A percentile compares a stretch with the other conserved stretches of the same genome.
These are phyloP conservation scores for Macadamia integrifolia DNA, from an alignment of 164 flowering plant genomes.

Conservation along the genomic window DNA sequence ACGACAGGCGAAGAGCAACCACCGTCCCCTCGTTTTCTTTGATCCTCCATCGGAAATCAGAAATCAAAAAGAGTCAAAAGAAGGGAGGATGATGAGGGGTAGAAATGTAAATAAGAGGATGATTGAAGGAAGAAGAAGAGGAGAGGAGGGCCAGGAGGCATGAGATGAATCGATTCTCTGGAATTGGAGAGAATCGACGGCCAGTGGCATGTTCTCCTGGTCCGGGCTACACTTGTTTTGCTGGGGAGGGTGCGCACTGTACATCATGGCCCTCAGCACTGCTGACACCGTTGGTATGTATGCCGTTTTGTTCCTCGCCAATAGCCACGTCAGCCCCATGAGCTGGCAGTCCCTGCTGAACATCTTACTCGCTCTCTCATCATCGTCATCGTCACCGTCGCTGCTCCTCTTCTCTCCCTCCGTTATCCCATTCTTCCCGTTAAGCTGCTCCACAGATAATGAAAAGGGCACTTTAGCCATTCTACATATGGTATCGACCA, in stretches of 20 bases:
- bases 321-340: constrained; percentile 97
- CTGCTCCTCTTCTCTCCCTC: constrained; percentile 40
- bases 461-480: too few relatives aligned
- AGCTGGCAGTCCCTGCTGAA: constrained; percentile 79
- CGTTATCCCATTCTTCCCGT: too few relatives aligned
- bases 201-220: constrained; percentile 98
- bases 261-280: constrained; percentile 91
- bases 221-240: constrained; percentile 81
- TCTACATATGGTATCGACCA: too few relatives aligned
- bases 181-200: constrained; percentile 90
- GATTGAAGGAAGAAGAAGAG: neutral
- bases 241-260: constrained; percentile 79
- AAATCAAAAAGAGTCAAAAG: constrained; percentile 7
- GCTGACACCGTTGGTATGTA: constrained; percentile 98
- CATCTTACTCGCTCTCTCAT: constrained; percentile 71
- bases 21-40: too few relatives aligned
- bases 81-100: constrained; percentile 33
- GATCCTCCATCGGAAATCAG: too few relatives aligned
- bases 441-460: too few relatives aligned
- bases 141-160: constrained; percentile 3
- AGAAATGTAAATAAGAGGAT: constrained; percentile 24
- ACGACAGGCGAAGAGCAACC: neutral
- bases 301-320: constrained; percentile 85
- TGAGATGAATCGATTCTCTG: constrained; percentile 37
- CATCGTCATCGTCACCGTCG: constrained; percentile 18